Evolutionary conservation across 1,284 basidiomycete species (phyloP), one percentile per base, ranked within the genome.

Genomic region (Sphaerobolus stellatus): DNA sequence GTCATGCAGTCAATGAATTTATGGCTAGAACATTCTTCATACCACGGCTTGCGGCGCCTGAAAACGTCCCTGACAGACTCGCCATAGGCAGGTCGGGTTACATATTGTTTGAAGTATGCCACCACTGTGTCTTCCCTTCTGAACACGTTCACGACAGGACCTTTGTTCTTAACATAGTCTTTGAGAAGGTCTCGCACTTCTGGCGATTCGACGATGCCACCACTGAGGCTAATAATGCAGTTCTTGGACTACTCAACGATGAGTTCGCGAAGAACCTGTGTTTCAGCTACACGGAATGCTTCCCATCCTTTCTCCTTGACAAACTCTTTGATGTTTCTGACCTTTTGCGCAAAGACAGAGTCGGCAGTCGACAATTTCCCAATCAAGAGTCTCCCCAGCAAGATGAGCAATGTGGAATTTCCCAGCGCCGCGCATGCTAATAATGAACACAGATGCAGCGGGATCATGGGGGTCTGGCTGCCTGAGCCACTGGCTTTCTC

Each of bases 401-500:
- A 93, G 76, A 51, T 81, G 76, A 20, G 95, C 94, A 57, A 98
- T 81, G 72, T 88, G 90, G 1, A 92, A 92, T 78, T 99, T 99
- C 52, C 97, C 96, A 0, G 93, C 92, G 5, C 96, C 96, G 31
- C 96, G 90, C 96, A 99, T 98, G 36, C 96, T 95, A 54, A 96
- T 90, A 61, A 98, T 75, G 56, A 98, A 73, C 59, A 95, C 84
- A 8, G 91, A 91, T 0, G 88, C 82, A 24, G 79, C 71, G 2
- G 78, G 60, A 40, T 75, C 68, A 14, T 74, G 75, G 14, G 68
- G 60, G 4, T 62, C 61, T 40, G 68, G 58, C 76, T 78, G 30
- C 75, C 68, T 8, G 78, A 79, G 1, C 75, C 73, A 20, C 70
- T 58, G 68, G 64, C 24, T 7, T 65, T 61, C 25, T 69, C 74